These are phyloP conservation scores for Circinella umbellata DNA, from an alignment of 371 early-diverging fungal species.

Conservation along the genomic window DNA sequence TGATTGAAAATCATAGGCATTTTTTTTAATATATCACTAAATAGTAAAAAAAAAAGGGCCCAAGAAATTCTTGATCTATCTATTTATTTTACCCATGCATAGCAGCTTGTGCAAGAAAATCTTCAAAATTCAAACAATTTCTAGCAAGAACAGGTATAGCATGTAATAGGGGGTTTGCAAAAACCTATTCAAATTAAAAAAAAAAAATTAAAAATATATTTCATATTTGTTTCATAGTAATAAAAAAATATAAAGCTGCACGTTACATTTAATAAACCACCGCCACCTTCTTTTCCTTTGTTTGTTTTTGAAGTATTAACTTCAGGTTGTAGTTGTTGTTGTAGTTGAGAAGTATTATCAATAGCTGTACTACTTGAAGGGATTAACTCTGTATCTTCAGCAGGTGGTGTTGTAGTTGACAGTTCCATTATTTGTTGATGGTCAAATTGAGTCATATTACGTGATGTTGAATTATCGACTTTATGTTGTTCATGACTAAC, in stretches of 20 bases:
- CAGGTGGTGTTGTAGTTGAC: background rate
- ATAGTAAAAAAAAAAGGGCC: no score
- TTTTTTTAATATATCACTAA: no score
- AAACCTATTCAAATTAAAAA: constrained; percentile 27
- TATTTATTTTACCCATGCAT: constrained; percentile 37
- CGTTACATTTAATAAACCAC: constrained; percentile 31
- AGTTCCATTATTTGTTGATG: constrained; percentile 5
- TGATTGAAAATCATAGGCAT: no score
- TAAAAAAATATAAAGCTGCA: background rate
- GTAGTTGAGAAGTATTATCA: background rate
- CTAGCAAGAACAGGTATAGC: constrained; percentile 56
- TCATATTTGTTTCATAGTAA: background rate
- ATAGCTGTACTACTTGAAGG: no score
- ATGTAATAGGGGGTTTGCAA: constrained; percentile 54
- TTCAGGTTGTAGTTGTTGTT: background rate
- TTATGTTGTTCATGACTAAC: background rate
- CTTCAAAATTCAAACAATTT: constrained; percentile 54
- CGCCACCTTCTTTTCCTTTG: constrained; percentile 20
- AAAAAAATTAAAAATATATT: background rate
- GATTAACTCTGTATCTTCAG: background rate
- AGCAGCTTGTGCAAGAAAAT: constrained; percentile 51
- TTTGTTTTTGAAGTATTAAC: constrained; percentile 21
- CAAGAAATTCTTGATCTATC: background rate
- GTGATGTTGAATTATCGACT: constrained; percentile 2
- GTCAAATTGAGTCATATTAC: constrained; percentile 1